These are phyloP conservation scores for Salix purpurea DNA, from an alignment of 345 rosid genomes.

Conservation along the genomic window DNA sequence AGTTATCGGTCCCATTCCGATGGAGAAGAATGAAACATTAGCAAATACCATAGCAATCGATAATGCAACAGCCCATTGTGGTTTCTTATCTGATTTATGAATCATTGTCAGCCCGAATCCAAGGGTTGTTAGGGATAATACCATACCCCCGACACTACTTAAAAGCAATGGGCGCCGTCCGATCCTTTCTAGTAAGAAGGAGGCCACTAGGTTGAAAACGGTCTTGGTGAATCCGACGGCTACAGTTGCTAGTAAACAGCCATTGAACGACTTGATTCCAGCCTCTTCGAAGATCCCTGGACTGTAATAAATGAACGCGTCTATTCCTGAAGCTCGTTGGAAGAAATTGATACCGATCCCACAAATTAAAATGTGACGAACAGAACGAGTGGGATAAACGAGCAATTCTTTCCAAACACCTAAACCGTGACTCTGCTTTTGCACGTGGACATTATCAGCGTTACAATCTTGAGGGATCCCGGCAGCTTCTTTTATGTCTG, in stretches of 20 bases:
- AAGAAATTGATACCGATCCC: slow-evolving; percentile 73
- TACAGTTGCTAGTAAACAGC: slow-evolving; percentile 61
- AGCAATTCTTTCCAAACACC: slow-evolving; percentile 73
- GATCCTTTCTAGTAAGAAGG: slow-evolving; percentile 59
- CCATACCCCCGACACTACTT: slow-evolving; percentile 70
- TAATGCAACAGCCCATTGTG: slow-evolving; percentile 62
- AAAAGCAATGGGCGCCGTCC: slow-evolving; percentile 84
- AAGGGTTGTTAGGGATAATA: slow-evolving; percentile 38
- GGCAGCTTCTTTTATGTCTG: slow-evolving; percentile 75
- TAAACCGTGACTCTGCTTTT: slow-evolving; percentile 38
- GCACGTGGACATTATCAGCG: slow-evolving; percentile 61
- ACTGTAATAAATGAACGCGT: slow-evolving; percentile 75
- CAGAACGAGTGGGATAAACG: slow-evolving; percentile 53
- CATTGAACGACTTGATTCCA: slow-evolving; percentile 44
- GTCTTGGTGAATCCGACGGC: slow-evolving; percentile 81
- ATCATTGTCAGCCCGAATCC: slow-evolving; percentile 46
- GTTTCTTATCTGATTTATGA: slow-evolving; percentile 32
- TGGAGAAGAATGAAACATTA: slow-evolving; percentile 70
- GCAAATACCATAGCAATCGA: slow-evolving; percentile 50
- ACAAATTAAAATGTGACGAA: slow-evolving; percentile 64
- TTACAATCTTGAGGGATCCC: slow-evolving; percentile 67
- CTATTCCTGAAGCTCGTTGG: slow-evolving; percentile 82
- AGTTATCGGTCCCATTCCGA: slow-evolving; percentile 83
- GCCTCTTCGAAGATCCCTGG: slow-evolving; percentile 76
- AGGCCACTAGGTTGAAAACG: slow-evolving; percentile 57